Percentiles rank a stretch among this genome's conserved stretches.
Conservation (phyloP, 331 rosid genomes). For the Cydonia oblonga region DNA sequence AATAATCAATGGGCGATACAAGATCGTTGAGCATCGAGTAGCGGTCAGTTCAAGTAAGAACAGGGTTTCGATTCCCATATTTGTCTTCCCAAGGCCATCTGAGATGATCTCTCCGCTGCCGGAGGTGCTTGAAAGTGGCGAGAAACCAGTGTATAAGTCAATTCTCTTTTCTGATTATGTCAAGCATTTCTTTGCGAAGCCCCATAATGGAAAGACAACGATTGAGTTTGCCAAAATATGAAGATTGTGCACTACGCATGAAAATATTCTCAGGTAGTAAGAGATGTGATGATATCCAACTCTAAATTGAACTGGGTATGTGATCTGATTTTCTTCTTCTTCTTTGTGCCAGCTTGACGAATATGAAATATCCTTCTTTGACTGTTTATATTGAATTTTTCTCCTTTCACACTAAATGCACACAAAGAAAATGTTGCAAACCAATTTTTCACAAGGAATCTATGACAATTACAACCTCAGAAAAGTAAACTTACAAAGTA, state of each 20-base stretch:
- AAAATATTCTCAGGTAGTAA: no score
- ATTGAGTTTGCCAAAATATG: conserved; percentile 32
- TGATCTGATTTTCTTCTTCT: no score
- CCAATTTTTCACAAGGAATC: no score
- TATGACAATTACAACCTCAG: no score
- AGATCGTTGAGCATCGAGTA: conserved; percentile 46
- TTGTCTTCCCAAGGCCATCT: conserved; percentile 39
- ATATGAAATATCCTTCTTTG: no score
- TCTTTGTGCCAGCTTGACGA: no score
- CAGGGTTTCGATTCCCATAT: conserved; percentile 42
- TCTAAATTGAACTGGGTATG: no score
- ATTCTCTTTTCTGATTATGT: conserved; percentile 46
- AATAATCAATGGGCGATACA: conserved; percentile 45
- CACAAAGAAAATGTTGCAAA: no score
- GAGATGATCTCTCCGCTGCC: conserved; percentile 30
- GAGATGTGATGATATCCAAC: no score
- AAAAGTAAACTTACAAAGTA: no score
- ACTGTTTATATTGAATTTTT: no score
- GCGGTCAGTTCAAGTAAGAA: conserved; percentile 27
- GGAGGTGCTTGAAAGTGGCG: conserved; percentile 26
- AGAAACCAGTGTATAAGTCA: conserved; percentile 25
- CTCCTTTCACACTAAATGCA: no score
- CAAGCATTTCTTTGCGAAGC: conserved; percentile 39
- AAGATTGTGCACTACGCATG: background rate
- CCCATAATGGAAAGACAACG: conserved; percentile 48